Evolutionary conservation across 768 basidiomycete genomes (phyloP).

Genomic region (Russula emetica): DNA sequence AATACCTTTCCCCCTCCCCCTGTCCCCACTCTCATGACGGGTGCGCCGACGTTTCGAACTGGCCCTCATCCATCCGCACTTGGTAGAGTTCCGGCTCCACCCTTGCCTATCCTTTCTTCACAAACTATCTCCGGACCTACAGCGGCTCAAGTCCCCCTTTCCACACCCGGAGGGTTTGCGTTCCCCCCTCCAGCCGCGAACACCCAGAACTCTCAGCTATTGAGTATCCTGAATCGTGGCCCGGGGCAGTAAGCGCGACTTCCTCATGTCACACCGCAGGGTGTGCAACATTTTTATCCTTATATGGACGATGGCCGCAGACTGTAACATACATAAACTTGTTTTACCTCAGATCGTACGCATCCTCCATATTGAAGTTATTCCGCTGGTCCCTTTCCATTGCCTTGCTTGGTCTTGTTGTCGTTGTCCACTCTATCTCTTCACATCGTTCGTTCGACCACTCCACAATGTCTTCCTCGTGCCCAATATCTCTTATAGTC

Average conservation of each 20-base stretch:
- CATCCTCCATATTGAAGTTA: conserved; percentile 21
- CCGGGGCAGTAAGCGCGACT: conserved; percentile 18
- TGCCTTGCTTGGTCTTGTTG: conserved; percentile 15
- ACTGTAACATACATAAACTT: conserved; percentile 24
- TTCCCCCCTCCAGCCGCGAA: background rate
- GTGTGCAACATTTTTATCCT: conserved; percentile 6
- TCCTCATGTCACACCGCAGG: background rate
- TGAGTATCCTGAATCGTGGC: conserved; percentile 24
- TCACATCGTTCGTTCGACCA: conserved; percentile 1
- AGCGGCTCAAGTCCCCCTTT: background rate
- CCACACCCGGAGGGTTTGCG: background rate
- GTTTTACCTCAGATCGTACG: conserved; percentile 21
- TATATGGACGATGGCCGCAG: conserved; percentile 25
- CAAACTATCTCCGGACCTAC: conserved; percentile 10
- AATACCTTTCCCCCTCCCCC: background rate
- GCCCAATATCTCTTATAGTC: conserved; percentile 12
- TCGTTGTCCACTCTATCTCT: background rate
- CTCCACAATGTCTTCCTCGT: conserved; percentile 1
- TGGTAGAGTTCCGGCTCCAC: conserved; percentile 14
- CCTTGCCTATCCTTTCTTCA: conserved; percentile 20
- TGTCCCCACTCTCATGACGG: conserved; percentile 16
- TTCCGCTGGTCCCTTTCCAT: conserved; percentile 13
- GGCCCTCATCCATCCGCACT: conserved; percentile 20
- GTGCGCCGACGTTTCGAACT: conserved; percentile 13
- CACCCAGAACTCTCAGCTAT: conserved; percentile 13